phyloP scores from a whole-genome alignment of 2,329 filamentous ascomycete species.

The Aspergillus luchuensis region DNA sequence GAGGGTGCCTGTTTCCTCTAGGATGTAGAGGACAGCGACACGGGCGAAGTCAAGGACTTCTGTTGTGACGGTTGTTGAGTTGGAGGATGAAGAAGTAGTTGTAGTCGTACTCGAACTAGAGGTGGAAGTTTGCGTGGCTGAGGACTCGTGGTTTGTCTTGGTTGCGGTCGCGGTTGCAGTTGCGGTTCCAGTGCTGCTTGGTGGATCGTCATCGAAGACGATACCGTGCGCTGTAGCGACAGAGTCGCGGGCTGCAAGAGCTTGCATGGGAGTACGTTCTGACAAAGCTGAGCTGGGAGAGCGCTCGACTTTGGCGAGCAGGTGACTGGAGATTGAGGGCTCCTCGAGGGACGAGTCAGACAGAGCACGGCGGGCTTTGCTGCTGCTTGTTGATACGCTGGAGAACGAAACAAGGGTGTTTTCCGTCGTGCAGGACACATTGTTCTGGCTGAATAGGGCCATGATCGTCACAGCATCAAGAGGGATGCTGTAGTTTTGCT shows the following conservation, averaged over 20 bases:
- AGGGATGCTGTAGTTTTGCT: constrained; percentile 72
- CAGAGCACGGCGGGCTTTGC: constrained; percentile 31
- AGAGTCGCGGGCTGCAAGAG: constrained; percentile 27
- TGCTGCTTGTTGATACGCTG: constrained; percentile 44
- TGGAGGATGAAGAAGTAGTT: not conserved
- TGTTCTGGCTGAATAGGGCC: constrained; percentile 71
- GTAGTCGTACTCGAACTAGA: not conserved
- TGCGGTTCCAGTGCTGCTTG: constrained; percentile 18
- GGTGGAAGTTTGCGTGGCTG: constrained; percentile 21
- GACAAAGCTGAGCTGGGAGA: constrained; percentile 12
- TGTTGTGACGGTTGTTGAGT: constrained; percentile 18
- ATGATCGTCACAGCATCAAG: constrained; percentile 71
- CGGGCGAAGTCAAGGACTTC: constrained; percentile 38
- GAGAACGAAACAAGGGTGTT: constrained; percentile 88
- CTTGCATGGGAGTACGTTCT: constrained; percentile 16
- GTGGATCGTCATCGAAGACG: constrained; percentile 32
- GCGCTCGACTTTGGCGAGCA: constrained; percentile 8
- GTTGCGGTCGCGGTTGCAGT: constrained; percentile 33
- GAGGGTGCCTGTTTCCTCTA: constrained; percentile 38
- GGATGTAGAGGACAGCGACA: constrained; percentile 45
- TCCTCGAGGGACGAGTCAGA: constrained; percentile 8
- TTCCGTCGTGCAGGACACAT: constrained; percentile 78
- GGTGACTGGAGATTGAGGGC: not conserved
- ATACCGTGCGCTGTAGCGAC: constrained; percentile 42
- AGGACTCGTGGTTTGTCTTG: constrained; percentile 6